phyloP scores from a whole-genome alignment of 257 asterid genomes.

The Osmanthus fragrans region DNA sequence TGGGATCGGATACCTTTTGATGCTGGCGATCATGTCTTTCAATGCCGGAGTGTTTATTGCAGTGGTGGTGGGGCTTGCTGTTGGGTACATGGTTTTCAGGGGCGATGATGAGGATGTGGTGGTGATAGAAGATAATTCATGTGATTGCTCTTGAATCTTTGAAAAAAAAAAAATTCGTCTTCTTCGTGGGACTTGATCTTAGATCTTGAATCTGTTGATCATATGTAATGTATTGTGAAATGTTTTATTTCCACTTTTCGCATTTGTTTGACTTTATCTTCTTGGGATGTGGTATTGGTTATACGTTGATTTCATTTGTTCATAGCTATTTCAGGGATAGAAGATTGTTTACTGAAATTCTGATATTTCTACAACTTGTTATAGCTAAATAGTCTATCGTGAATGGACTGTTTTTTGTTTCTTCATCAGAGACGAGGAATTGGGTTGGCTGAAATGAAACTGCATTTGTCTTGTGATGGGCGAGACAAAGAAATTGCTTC shows the following conservation, averaged over 20 bases:
- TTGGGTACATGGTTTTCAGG: conserved; percentile 68
- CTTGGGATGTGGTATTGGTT: not conserved
- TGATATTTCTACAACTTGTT: too few species aligned
- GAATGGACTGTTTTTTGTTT: not conserved
- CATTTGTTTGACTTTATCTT: not conserved
- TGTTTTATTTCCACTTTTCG: too few species aligned
- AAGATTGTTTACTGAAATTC: not conserved
- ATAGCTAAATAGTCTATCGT: too few species aligned
- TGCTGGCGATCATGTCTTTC: conserved; percentile 88
- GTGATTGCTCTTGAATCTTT: conserved; percentile 70
- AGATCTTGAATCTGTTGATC: not conserved
- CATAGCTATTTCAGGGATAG: not conserved
- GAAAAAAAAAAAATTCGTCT: not conserved
- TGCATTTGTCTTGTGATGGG: not conserved
- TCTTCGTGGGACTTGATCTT: too few species aligned
- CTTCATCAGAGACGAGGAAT: not conserved
- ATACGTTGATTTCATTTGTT: too few species aligned
- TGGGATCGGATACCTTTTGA: conserved; percentile 76
- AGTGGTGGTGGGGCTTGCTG: conserved; percentile 61
- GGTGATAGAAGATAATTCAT: conserved; percentile 61
- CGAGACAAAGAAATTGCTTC: too few species aligned
- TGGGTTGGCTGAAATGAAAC: not conserved
- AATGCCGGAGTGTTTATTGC: conserved; percentile 81
- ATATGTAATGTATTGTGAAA: not conserved
- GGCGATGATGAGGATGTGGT: conserved; percentile 51